Evolutionary conservation across 805 yeast genomes (phyloP), one percentile per base, ranked within the genome.

Genomic region (Wickerhamiella lipophila): DNA sequence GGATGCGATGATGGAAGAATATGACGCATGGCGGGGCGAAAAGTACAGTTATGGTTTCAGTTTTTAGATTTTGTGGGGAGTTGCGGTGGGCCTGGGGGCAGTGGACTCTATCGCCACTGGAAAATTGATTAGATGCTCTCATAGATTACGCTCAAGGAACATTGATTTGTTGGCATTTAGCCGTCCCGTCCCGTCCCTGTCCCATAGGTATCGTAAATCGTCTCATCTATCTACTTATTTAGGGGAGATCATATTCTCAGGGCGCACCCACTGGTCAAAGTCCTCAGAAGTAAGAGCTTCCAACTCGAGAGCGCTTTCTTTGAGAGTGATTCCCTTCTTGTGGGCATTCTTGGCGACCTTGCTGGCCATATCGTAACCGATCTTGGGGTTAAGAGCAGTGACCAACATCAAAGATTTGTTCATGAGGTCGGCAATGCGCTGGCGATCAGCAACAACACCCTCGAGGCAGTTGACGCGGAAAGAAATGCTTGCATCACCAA

Each of bases 261-360:
- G 98, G 67, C 84, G 79, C 58, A 92, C 98, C 94, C 95, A 89
- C 69, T 86, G 75, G 67, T 88, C 94, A 60, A 92, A 92, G 71
- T 92, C 95, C 66, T 79, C 82, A 57, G 77, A 79, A 51, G 79
- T 74, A 63, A 92, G 75, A 47, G 81, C 89, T 53, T 85, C 86
- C 61, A 92, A 78, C 71, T 92, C 95, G 59, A 92, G 72, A 53
- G 96, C 96, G 55, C 94, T 79, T 69, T 87, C 83, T 73, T 92
- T 92, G 70, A 92, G 77, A 42, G 98, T 92, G 61, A 89, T 75
- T 23, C 96, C 96, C 75, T 92, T 87, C 74, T 88, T 83, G 78
- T 92, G 97, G 45, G 98, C 98, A 66, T 92, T 85, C 77, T 92
- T 92, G 59, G 98, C 98, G 49, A 87, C 89, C 78, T 89, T 88